Base-by-base conservation (phyloP, 1,284 basidiomycete species). In the Leucoagaricus sp. region DNA sequence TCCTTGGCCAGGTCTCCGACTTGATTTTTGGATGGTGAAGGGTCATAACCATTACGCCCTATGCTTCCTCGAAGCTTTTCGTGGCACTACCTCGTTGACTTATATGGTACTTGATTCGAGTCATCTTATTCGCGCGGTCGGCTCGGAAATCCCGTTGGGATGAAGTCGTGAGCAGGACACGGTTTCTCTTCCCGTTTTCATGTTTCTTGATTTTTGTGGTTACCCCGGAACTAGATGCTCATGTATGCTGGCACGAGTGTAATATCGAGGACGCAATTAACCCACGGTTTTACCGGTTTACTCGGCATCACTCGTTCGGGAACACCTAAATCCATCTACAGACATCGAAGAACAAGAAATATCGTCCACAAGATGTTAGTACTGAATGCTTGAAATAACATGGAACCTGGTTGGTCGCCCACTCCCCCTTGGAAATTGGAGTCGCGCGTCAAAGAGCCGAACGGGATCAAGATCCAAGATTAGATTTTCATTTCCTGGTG, bases 1-100 rank as follows among this genome's bases (percentile, higher is more conserved):
- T 89, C 60, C 58, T 91, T 3, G 86, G 87, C 10, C 86, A 88
- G 67, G 82, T 90, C 41, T 85, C 85, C n/a, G 87, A 90, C 73
- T 66, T 89, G 60, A 84, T 91, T 51, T 89, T 90, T 69, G 87
- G 87, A 33, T 61, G 60, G 60, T 61, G 54, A 53, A 33, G 9
- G 29, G 9, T 23, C 23, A 4, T 51, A 25, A n/a, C n/a, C 25
- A 17, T 49, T 34, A 19, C n/a, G 12, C 19, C 3, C 4, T 21
- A n/a, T n/a, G n/a, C n/a, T n/a, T n/a, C n/a, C n/a, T n/a, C n/a
- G n/a, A n/a, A n/a, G n/a, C n/a, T n/a, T n/a, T n/a, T n/a, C n/a
- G n/a, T n/a, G n/a, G n/a, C n/a, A n/a, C n/a, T n/a, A n/a, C n/a
- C n/a, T n/a, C n/a, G n/a, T n/a, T n/a, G n/a, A n/a, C n/a, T n/a